These are phyloP conservation scores for Cercospora canescens DNA, from an alignment of 2,329 filamentous ascomycete species.

Conservation along the genomic window DNA sequence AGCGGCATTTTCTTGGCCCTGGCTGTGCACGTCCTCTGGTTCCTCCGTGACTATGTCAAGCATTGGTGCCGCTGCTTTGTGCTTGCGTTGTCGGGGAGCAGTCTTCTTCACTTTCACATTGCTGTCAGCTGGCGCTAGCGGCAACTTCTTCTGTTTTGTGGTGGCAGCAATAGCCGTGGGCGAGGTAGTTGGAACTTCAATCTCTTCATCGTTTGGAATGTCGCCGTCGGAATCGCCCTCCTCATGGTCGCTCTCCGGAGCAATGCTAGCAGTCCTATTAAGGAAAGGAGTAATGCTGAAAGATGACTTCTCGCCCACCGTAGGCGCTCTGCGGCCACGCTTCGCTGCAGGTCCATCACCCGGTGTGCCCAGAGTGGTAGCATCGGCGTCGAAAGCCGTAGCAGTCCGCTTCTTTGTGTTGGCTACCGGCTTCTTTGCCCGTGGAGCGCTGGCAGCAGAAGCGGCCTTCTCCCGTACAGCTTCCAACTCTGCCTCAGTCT, in stretches of 20 bases:
- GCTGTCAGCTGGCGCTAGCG: conserved; percentile 46
- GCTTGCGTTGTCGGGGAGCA: conserved; percentile 39
- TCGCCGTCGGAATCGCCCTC: conserved; percentile 30
- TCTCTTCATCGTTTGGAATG: conserved; percentile 28
- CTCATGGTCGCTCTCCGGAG: conserved; percentile 41
- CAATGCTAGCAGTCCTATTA: conserved; percentile 67
- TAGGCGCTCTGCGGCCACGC: conserved; percentile 51
- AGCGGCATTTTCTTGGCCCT: conserved; percentile 40
- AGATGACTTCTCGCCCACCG: conserved; percentile 79
- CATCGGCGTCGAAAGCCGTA: conserved; percentile 48
- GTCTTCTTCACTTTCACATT: conserved; percentile 44
- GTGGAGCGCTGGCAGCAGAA: conserved; percentile 36
- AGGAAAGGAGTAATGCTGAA: conserved; percentile 96
- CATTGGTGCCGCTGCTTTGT: conserved; percentile 36
- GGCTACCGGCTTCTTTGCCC: conserved; percentile 37
- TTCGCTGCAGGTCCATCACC: conserved; percentile 49
- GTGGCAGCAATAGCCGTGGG: conserved; percentile 28
- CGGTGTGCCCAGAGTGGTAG: conserved; percentile 50
- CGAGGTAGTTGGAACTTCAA: conserved; percentile 27
- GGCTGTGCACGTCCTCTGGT: conserved; percentile 34
- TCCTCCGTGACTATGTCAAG: conserved; percentile 50
- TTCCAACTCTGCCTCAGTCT: conserved; percentile 55
- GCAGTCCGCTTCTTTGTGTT: conserved; percentile 44
- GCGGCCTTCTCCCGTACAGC: conserved; percentile 40
- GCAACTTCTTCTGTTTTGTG: conserved; percentile 39